Evolutionary conservation across 345 rosid species (phyloP).

Genomic region (Dovyalis caffra): DNA sequence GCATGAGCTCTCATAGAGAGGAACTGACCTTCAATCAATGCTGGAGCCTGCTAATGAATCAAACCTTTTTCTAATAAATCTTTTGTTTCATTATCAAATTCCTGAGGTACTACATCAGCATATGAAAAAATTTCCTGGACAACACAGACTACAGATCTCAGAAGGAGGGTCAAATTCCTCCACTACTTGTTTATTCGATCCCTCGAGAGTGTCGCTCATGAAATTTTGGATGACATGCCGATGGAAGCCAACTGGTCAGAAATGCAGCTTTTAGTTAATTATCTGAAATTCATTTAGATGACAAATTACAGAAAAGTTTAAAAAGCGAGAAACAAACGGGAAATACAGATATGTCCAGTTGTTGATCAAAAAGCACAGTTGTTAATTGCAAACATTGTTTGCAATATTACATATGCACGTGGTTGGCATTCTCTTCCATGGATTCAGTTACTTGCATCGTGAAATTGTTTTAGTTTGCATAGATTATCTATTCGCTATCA

Average conservation of each 20-base stretch:
- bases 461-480: too few relatives aligned
- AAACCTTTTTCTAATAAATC: too few relatives aligned
- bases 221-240: conserved; percentile 67
- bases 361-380: too few relatives aligned
- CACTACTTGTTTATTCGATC: conserved; percentile 55
- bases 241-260: conserved; percentile 71
- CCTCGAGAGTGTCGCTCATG: conserved; percentile 40
- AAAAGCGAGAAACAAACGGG: neutral
- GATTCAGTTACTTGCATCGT: too few relatives aligned
- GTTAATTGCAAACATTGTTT: too few relatives aligned
- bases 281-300: neutral
- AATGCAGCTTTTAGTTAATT: conserved; percentile 5
- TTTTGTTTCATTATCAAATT: neutral
- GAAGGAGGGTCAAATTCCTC: conserved; percentile 75
- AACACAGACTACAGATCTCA: conserved; percentile 73
- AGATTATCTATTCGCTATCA: too few relatives aligned
- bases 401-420: too few relatives aligned
- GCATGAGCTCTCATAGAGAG: conserved; percentile 86
- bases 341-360: too few relatives aligned
- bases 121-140: neutral
- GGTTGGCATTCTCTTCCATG: too few relatives aligned
- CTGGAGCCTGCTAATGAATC: conserved; percentile 62
- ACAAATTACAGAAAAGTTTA: neutral
- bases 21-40: conserved; percentile 83
- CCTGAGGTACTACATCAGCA: neutral